These are phyloP conservation scores for Brasilioporus rufonigricans DNA, from an alignment of 768 basidiomycete genomes.

Conservation along the genomic window DNA sequence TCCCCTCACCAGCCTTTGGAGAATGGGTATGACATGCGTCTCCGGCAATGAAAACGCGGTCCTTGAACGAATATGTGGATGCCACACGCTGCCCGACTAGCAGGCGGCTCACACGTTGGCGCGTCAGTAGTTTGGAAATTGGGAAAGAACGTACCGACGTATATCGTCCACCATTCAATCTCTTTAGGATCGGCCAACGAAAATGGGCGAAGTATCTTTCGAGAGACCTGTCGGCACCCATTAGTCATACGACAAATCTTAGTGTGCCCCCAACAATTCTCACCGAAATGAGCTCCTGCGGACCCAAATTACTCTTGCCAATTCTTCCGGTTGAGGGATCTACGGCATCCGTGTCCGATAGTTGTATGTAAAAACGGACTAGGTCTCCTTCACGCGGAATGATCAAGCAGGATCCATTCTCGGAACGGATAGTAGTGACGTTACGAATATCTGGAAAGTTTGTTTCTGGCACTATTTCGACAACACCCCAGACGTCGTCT, in stretches of 20 bases:
- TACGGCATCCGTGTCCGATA: background rate
- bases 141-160: constrained; percentile 48
- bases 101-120: background rate
- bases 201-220: constrained; percentile 57
- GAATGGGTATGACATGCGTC: constrained; percentile 77
- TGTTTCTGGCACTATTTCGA: constrained; percentile 66
- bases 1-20: constrained; percentile 43
- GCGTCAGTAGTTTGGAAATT: background rate
- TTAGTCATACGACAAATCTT: background rate
- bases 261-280: background rate
- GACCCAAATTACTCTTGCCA: constrained; percentile 49
- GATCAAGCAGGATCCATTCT: background rate
- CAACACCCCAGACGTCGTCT: background rate
- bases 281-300: constrained; percentile 53
- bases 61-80: constrained; percentile 44
- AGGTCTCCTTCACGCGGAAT: background rate
- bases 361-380: background rate
- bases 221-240: constrained; percentile 43
- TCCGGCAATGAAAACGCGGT: constrained; percentile 73
- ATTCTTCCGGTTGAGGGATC: constrained; percentile 45
- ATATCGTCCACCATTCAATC: constrained; percentile 73
- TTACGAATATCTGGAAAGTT: constrained; percentile 77
- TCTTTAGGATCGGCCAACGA: constrained; percentile 34
- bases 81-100: constrained; percentile 68
- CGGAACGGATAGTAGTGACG: constrained; percentile 9